Percentiles rank a stretch among this genome's conserved stretches.
phyloP scores from a whole-genome alignment of 139 green algal genomes.

The Chlorella sp. region DNA sequence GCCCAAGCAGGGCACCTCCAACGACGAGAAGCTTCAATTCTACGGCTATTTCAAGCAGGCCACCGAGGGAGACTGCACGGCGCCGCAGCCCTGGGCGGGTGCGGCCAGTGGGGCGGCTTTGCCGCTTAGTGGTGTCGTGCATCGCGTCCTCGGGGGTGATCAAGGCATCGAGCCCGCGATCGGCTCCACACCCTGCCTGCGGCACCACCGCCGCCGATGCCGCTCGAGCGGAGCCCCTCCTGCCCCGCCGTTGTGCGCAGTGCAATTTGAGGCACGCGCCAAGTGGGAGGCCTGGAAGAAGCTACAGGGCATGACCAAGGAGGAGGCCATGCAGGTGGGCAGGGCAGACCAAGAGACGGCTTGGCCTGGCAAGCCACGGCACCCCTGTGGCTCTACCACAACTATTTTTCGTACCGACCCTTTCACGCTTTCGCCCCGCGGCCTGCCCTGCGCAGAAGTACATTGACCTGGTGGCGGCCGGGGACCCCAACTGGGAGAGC shows the following conservation, averaged over 20 bases:
- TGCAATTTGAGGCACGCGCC: conserved; percentile 68
- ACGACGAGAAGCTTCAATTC: conserved; percentile 70
- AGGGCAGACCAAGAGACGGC: background rate
- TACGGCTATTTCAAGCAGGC: conserved; percentile 78
- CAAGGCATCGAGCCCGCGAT: too few species aligned
- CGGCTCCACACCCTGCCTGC: too few species aligned
- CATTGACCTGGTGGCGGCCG: conserved; percentile 64
- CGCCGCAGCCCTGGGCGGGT: conserved; percentile 60
- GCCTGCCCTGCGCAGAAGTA: conserved; percentile 57
- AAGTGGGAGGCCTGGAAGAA: conserved; percentile 80
- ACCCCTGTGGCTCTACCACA: too few species aligned
- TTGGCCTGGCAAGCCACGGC: too few species aligned
- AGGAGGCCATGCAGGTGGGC: conserved; percentile 69
- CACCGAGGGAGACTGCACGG: conserved; percentile 69
- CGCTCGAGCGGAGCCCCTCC: background rate
- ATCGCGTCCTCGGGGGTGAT: too few species aligned
- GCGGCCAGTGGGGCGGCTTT: too few species aligned
- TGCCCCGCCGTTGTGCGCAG: background rate
- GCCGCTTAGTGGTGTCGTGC: too few species aligned
- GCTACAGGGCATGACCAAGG: conserved; percentile 77
- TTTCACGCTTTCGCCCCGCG: too few species aligned
- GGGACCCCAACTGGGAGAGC: conserved; percentile 68
- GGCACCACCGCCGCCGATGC: background rate
- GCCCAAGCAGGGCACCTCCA: conserved; percentile 52
- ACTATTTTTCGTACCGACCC: background rate